Conservation (phyloP, 2,329 filamentous ascomycete genomes). For the Phaeosphaeriaceae sp. region DNA sequence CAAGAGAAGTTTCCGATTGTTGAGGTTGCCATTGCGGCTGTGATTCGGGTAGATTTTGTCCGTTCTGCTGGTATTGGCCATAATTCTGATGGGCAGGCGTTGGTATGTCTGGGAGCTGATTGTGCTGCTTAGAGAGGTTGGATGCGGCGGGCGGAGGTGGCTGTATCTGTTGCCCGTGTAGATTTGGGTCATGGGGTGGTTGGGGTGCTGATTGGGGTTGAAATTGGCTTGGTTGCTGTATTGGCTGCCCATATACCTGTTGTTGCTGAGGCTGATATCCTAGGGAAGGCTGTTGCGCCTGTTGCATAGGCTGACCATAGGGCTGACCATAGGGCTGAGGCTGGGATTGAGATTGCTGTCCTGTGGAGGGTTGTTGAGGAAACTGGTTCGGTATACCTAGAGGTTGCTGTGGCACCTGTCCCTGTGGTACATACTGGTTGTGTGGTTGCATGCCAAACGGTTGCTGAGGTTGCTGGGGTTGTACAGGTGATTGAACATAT, state of each 20-base stretch:
- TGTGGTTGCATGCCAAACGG: conserved; percentile 20
- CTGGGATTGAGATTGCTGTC: neutral
- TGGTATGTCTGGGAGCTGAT: conserved; percentile 25
- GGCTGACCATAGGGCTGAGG: conserved; percentile 20
- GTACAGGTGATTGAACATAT: conserved; percentile 2
- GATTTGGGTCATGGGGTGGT: conserved; percentile 6
- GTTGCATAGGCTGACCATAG: conserved; percentile 9
- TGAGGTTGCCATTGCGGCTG: conserved; percentile 32
- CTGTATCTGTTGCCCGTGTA: conserved; percentile 15
- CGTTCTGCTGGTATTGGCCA: conserved; percentile 18
- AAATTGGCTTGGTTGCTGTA: conserved; percentile 17
- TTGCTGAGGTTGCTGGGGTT: conserved; percentile 17
- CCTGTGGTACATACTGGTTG: conserved; percentile 16
- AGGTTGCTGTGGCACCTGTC: conserved; percentile 13
- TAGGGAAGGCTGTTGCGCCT: neutral
- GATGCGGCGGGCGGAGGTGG: conserved; percentile 7
- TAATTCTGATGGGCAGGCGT: conserved; percentile 17
- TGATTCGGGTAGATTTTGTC: conserved; percentile 4
- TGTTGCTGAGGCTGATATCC: conserved; percentile 14
- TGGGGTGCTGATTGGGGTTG: conserved; percentile 19
- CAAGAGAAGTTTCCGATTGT: conserved; percentile 22
- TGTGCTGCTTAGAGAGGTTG: conserved; percentile 3
- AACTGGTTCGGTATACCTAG: conserved; percentile 21
- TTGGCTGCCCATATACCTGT: conserved; percentile 16
- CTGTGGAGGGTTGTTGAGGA: conserved; percentile 3